Percentiles rank a stretch among this genome's conserved stretches.
phyloP scores from a whole-genome alignment of 2,329 filamentous ascomycete species.

The Parafenestella ontariensis region DNA sequence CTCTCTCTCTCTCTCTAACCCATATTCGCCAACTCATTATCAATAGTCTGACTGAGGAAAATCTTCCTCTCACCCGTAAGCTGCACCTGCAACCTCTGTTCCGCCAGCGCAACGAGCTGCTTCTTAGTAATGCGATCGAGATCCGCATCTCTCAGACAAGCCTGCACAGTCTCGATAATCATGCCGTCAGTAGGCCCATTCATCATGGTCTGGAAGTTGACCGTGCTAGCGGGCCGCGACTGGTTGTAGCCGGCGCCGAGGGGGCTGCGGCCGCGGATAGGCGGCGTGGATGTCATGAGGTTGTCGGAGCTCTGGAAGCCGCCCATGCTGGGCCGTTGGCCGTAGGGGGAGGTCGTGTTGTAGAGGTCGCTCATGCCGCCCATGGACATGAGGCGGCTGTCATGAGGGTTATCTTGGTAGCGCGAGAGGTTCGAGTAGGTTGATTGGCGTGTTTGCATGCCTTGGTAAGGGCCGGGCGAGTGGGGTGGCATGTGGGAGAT shows the following conservation, averaged over 20 bases:
- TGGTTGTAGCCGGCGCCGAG: conserved; percentile 55
- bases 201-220: conserved; percentile 64
- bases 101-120: conserved; percentile 82
- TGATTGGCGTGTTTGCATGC: conserved; percentile 71
- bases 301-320: conserved; percentile 53
- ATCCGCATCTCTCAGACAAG: conserved; percentile 85
- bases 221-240: conserved; percentile 61
- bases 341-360: conserved; percentile 48
- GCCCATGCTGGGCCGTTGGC: conserved; percentile 49
- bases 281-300: conserved; percentile 47
- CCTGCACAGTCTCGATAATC: conserved; percentile 84
- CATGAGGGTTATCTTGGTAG: conserved; percentile 69
- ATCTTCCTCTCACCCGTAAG: conserved; percentile 82
- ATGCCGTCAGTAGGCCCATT: conserved; percentile 77
- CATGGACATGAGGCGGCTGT: conserved; percentile 66
- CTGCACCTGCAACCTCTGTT: conserved; percentile 91
- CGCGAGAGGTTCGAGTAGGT: conserved; percentile 71
- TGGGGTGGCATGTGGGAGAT: conserved; percentile 77
- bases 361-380: conserved; percentile 59
- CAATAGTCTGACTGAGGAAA: conserved; percentile 93
- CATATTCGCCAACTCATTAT: conserved; percentile 93
- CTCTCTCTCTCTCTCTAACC: conserved; percentile 52
- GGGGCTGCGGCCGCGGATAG: conserved; percentile 56
- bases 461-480: conserved; percentile 75
- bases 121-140: conserved; percentile 99